Conservation (phyloP, 1,139 yeast species). For the Meyerozyma sp. region DNA sequence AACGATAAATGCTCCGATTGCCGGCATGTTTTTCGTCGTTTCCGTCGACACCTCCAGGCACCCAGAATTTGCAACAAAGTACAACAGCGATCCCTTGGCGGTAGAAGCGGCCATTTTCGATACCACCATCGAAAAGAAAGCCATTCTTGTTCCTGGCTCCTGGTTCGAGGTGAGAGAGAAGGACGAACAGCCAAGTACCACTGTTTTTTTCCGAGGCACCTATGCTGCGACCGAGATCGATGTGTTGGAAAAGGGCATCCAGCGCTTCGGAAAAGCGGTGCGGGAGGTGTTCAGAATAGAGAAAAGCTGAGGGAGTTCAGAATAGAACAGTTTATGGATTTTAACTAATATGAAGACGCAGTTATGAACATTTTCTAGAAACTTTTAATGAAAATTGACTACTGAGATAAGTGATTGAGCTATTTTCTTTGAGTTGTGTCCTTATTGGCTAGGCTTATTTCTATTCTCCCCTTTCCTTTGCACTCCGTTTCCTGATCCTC, state of each 20-base stretch:
- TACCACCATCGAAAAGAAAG: background rate
- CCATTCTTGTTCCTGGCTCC: background rate
- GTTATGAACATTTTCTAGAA: too few species aligned
- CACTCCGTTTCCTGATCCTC: background rate
- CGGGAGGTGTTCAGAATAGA: background rate
- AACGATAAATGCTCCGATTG: background rate
- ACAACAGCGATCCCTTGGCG: background rate
- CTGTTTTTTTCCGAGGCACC: background rate
- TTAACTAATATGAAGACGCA: too few species aligned
- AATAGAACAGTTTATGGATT: too few species aligned
- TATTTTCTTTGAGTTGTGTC: background rate
- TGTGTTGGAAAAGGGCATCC: background rate
- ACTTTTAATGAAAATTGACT: too few species aligned
- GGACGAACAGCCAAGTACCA: background rate
- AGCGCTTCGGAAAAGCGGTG: background rate
- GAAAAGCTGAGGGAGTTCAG: too few species aligned
- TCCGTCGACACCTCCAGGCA: background rate
- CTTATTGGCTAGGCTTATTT: too few species aligned
- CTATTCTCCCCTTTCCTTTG: background rate
- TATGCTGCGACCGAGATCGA: background rate
- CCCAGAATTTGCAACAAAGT: background rate
- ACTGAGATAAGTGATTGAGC: background rate
- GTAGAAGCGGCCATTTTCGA: background rate
- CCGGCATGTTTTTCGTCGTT: slow-evolving; percentile 1
- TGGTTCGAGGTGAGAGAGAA: background rate